Conservation (phyloP, 495 filamentous ascomycete genomes). For the Arthonia radiata region DNA sequence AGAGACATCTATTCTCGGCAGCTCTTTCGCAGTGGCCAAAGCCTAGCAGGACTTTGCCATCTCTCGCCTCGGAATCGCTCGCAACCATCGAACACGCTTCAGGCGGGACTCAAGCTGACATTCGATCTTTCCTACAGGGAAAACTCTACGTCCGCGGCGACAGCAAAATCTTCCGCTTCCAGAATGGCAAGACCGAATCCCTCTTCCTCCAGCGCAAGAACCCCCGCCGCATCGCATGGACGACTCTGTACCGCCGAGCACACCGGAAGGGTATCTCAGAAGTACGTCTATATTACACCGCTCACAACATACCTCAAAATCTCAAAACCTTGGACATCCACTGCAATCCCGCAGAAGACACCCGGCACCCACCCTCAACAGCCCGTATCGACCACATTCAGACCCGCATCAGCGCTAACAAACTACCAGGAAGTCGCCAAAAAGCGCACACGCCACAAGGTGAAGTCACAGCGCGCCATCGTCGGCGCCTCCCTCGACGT, state of each 20-base stretch:
- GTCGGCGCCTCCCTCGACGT: conserved; percentile 97
- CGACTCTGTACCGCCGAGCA: conserved; percentile 86
- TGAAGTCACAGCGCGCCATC: conserved; percentile 97
- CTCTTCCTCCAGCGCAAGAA: conserved; percentile 99
- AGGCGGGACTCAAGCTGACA: too few species aligned
- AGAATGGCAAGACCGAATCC: conserved; percentile 98
- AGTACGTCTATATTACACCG: too few species aligned
- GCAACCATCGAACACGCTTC: too few species aligned
- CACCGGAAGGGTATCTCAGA: conserved; percentile 99
- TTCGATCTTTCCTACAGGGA: conserved; percentile 50
- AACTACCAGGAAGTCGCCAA: conserved; percentile 79
- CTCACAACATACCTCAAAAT: too few species aligned
- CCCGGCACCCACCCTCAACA: too few species aligned
- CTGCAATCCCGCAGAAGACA: too few species aligned
- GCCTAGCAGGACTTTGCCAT: too few species aligned
- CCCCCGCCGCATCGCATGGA: conserved; percentile 97
- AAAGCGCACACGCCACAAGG: conserved; percentile 92
- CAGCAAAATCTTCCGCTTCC: conserved; percentile 99
- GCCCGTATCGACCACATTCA: not conserved
- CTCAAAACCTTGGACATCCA: too few species aligned
- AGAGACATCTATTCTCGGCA: too few species aligned
- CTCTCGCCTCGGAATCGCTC: too few species aligned
- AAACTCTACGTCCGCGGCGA: conserved; percentile 98
- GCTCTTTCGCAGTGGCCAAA: too few species aligned
- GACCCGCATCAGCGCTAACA: not conserved